phyloP scores from a whole-genome alignment of 345 rosid species.

The Bruguiera gymnorhiza region DNA sequence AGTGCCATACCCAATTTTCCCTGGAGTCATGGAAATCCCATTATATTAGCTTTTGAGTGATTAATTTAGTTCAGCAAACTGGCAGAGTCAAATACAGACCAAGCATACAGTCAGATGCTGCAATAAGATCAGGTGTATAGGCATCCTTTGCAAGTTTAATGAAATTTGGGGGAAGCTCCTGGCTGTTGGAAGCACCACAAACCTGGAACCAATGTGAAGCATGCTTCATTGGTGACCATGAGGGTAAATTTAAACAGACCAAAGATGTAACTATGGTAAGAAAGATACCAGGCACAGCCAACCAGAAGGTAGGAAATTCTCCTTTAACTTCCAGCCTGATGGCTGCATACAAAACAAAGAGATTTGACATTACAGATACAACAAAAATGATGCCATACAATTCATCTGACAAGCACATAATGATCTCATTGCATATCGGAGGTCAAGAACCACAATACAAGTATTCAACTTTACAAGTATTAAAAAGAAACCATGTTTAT shows the following conservation, averaged over 20 bases:
- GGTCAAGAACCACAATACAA: background rate
- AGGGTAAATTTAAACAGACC: conserved; percentile 2
- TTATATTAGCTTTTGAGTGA: background rate
- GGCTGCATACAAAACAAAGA: conserved; percentile 51
- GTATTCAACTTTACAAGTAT: background rate
- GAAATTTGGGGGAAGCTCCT: conserved; percentile 86
- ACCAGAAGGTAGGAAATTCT: conserved; percentile 79
- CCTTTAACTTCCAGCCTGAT: conserved; percentile 89
- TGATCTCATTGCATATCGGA: background rate
- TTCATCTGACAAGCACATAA: background rate
- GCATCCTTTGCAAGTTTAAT: conserved; percentile 88
- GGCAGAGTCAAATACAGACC: conserved; percentile 52
- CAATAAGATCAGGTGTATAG: conserved; percentile 97
- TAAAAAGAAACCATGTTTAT: background rate
- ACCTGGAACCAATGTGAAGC: conserved; percentile 49
- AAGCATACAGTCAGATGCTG: conserved; percentile 99
- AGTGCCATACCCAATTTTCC: conserved; percentile 99
- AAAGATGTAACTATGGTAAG: background rate
- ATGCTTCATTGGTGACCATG: conserved; percentile 14
- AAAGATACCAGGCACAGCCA: conserved; percentile 88
- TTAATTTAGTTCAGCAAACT: conserved; percentile 16
- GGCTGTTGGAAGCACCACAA: conserved; percentile 89
- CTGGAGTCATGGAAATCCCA: conserved; percentile 43
- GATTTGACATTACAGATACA: background rate
- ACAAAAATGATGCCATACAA: background rate